Percentiles rank a stretch among this genome's conserved stretches.
Conservation (phyloP, 2,329 filamentous ascomycete species). For the Helotiales sp. region DNA sequence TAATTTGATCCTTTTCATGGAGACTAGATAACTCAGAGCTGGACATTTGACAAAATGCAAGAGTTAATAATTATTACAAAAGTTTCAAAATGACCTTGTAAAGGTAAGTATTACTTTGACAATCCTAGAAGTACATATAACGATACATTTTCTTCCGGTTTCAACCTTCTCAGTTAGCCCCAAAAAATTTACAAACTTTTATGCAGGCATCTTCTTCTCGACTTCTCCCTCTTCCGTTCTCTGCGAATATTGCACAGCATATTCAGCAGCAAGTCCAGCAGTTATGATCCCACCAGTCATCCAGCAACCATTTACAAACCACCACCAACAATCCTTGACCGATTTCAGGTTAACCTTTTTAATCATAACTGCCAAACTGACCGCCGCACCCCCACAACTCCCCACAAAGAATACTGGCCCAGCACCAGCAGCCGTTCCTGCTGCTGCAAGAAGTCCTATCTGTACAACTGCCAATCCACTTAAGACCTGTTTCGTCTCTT, state of each 20-base stretch:
- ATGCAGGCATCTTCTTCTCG: not conserved
- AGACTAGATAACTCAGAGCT: too few species aligned
- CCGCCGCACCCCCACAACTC: conserved; percentile 63
- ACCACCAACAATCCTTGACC: conserved; percentile 72
- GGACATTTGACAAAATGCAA: too few species aligned
- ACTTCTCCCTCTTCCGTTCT: not conserved
- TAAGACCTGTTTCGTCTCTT: conserved; percentile 74
- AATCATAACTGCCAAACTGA: conserved; percentile 67
- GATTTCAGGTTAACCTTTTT: conserved; percentile 64
- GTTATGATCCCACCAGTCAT: conserved; percentile 65
- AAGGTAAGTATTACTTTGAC: not conserved
- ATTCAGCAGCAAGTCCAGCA: conserved; percentile 59
- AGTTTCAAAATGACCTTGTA: too few species aligned
- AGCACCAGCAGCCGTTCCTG: conserved; percentile 66
- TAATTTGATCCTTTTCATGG: too few species aligned
- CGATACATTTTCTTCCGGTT: not conserved
- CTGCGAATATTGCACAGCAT: conserved; percentile 50
- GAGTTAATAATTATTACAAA: too few species aligned
- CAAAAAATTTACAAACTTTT: not conserved
- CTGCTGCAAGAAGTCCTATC: conserved; percentile 66
- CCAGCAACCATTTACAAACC: conserved; percentile 72
- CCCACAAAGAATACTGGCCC: conserved; percentile 68
- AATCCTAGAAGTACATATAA: not conserved
- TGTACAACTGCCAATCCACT: conserved; percentile 69
- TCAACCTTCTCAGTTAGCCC: not conserved